phyloP scores from a whole-genome alignment of 1,284 basidiomycete species.

The Malassezia dermatis region DNA sequence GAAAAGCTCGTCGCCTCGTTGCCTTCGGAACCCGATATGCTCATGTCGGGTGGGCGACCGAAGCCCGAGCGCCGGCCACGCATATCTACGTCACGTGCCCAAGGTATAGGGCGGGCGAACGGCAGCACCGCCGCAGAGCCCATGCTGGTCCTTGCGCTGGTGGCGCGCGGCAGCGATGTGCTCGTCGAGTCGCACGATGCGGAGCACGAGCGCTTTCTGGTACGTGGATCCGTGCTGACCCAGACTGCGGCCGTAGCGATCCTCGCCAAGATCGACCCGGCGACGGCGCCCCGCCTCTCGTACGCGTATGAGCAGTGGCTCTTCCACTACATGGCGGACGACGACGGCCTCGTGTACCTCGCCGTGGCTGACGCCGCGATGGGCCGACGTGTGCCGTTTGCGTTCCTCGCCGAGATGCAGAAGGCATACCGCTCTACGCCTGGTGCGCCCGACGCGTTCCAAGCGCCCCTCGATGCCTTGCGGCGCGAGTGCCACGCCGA shows the following conservation, averaged over 20 bases:
- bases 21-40: not conserved
- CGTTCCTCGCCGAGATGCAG: conserved; percentile 78
- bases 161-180: conserved; percentile 29
- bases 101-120: not conserved
- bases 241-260: conserved; percentile 72
- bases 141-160: conserved; percentile 43
- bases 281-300: conserved; percentile 75
- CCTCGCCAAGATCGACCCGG: conserved; percentile 83
- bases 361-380: conserved; percentile 79
- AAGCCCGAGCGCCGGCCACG: not conserved
- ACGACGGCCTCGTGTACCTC: conserved; percentile 61
- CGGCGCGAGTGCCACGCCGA: conserved; percentile 66
- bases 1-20: not conserved
- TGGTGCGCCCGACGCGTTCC: conserved; percentile 6
- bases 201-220: conserved; percentile 34
- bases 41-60: not conserved
- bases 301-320: conserved; percentile 64
- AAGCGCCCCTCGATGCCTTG: conserved; percentile 40
- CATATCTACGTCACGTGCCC: not conserved
- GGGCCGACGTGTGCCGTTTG: conserved; percentile 71
- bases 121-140: not conserved
- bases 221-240: conserved; percentile 9
- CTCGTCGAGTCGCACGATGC: conserved; percentile 34
- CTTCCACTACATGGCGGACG: conserved; percentile 64
- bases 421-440: conserved; percentile 45